Percentiles rank a stretch among this genome's conserved stretches.
Evolutionary conservation across 2,329 filamentous ascomycete species (phyloP).

Genomic region (Endoconidiophora polonica): DNA sequence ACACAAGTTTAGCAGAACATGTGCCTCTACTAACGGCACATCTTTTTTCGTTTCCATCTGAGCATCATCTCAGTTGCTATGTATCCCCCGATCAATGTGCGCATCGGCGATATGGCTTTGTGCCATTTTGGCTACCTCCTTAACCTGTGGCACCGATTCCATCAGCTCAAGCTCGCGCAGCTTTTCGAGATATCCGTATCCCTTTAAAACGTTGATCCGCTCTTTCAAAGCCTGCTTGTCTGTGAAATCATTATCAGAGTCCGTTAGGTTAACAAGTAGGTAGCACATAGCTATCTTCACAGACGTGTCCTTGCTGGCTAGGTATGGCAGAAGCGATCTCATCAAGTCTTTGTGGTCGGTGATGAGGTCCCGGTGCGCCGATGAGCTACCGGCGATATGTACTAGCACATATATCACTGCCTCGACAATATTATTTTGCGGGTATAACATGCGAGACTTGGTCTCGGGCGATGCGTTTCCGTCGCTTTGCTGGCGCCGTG

Average conservation of each 20-base stretch:
- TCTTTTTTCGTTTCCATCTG: no score
- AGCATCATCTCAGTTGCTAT: no score
- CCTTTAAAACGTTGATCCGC: constrained; percentile 51
- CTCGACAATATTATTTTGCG: constrained; percentile 53
- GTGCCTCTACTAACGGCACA: no score
- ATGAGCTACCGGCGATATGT: constrained; percentile 70
- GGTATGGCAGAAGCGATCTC: constrained; percentile 53
- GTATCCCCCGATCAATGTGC: no score
- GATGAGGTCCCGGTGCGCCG: constrained; percentile 61
- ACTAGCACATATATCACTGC: constrained; percentile 69
- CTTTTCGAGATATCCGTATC: constrained; percentile 52
- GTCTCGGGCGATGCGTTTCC: constrained; percentile 14
- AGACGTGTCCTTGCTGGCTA: constrained; percentile 53
- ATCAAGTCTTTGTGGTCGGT: constrained; percentile 64
- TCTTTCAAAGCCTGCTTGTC: constrained; percentile 44
- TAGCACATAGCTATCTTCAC: constrained; percentile 69
- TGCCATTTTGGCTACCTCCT: constrained; percentile 70
- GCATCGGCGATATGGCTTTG: background rate
- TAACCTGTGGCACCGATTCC: constrained; percentile 66
- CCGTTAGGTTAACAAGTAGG: constrained; percentile 72
- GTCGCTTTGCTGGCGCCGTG: constrained; percentile 22
- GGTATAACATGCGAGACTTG: constrained; percentile 36
- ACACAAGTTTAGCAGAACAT: no score
- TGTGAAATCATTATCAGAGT: constrained; percentile 36
- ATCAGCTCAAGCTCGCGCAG: constrained; percentile 42